A percentile compares a stretch with the other conserved stretches of the same genome.
Conservation (phyloP, 1,139 yeast species). For the Scheffersomyces insectosa region DNA sequence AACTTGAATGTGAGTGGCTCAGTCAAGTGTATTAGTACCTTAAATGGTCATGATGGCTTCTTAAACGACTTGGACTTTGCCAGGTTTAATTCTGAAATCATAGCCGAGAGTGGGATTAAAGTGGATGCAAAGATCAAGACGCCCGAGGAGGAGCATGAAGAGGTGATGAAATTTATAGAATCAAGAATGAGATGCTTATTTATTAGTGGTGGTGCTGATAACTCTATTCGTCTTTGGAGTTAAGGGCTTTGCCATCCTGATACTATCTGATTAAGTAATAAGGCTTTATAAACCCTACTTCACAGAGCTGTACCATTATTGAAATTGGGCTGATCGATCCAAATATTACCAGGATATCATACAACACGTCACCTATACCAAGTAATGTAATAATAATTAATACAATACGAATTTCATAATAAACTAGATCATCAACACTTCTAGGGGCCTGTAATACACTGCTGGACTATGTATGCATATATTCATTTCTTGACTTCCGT, state of each 20-base stretch:
- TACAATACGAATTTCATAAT: too few species aligned
- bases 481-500: too few species aligned
- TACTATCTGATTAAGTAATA: too few species aligned
- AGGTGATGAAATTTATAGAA: constrained; percentile 29
- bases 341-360: too few species aligned
- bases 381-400: too few species aligned
- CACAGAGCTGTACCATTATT: too few species aligned
- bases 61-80: constrained; percentile 70
- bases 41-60: constrained; percentile 73
- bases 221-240: constrained; percentile 53
- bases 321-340: too few species aligned
- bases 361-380: too few species aligned
- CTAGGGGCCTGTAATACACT: too few species aligned
- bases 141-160: constrained; percentile 15
- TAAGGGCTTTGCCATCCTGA: constrained; percentile 10
- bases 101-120: constrained; percentile 3
- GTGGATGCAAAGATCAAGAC: constrained; percentile 15
- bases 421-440: too few species aligned
- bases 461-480: too few species aligned
- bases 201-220: constrained; percentile 63
- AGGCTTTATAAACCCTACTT: too few species aligned
- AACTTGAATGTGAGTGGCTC: constrained; percentile 43
- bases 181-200: constrained; percentile 55
- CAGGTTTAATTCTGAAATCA: constrained; percentile 24
- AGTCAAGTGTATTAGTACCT: constrained; percentile 49